Evolutionary conservation across 257 asterid species (phyloP).

Genomic region (Solanum chilense): DNA sequence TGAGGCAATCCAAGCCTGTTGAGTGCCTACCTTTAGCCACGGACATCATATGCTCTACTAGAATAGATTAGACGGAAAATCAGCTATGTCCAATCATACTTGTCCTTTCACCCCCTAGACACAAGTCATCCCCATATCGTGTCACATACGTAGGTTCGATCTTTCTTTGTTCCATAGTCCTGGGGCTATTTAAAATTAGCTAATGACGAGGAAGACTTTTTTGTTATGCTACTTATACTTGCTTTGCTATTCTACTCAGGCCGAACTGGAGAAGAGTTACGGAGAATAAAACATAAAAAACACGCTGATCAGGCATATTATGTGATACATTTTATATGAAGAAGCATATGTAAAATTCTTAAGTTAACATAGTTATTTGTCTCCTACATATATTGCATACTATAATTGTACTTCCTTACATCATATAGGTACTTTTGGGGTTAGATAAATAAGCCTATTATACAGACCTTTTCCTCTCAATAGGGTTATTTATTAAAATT

Average conservation of each 20-base stretch:
- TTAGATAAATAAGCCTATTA: neutral
- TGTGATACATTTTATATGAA: neutral
- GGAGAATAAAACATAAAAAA: too few relatives aligned
- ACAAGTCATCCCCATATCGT: neutral
- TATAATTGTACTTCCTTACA: neutral
- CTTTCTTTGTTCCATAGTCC: too few relatives aligned
- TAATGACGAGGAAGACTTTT: too few relatives aligned
- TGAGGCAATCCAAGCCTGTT: too few relatives aligned
- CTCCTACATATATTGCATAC: neutral
- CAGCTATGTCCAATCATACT: too few relatives aligned
- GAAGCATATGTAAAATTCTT: neutral
- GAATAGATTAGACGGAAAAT: too few relatives aligned
- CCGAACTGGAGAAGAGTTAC: neutral
- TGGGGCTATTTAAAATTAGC: too few relatives aligned
- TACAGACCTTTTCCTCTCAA: neutral
- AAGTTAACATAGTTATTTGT: neutral
- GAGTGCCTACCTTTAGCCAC: too few relatives aligned
- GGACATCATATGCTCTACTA: too few relatives aligned
- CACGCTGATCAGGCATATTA: neutral
- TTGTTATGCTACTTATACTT: too few relatives aligned
- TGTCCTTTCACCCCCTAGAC: neutral
- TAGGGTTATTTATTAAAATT: neutral
- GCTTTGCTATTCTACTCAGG: neutral
- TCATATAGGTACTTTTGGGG: neutral
- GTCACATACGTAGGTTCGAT: neutral